phyloP scores from a whole-genome alignment of 2,329 filamentous ascomycete genomes.

The Penicillium sp. region DNA sequence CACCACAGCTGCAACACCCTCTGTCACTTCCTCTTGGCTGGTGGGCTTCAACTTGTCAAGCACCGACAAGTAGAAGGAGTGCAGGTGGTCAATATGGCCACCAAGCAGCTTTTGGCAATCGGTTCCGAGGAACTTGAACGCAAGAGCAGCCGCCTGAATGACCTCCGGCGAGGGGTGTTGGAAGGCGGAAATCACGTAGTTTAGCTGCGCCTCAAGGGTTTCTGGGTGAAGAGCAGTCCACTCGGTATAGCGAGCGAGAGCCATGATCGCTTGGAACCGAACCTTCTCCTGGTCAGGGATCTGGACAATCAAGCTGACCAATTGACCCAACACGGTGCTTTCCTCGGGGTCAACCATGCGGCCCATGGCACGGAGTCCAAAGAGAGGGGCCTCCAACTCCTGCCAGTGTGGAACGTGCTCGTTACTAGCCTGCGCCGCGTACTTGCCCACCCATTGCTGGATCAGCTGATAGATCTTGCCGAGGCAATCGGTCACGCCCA shows the following conservation, averaged over 20 bases:
- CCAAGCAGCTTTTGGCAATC: conserved; percentile 88
- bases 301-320: conserved; percentile 90
- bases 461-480: conserved; percentile 85
- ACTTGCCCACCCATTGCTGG: conserved; percentile 81
- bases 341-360: conserved; percentile 93
- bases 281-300: conserved; percentile 96
- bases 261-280: conserved; percentile 98
- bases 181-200: conserved; percentile 93
- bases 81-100: conserved; percentile 78
- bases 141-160: conserved; percentile 83
- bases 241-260: conserved; percentile 91
- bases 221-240: conserved; percentile 96
- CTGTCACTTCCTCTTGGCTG: conserved; percentile 94
- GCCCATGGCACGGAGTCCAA: conserved; percentile 93
- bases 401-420: conserved; percentile 91
- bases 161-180: conserved; percentile 86
- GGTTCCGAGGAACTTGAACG: conserved; percentile 95
- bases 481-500: conserved; percentile 88
- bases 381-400: conserved; percentile 89
- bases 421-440: conserved; percentile 71
- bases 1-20: conserved; percentile 90
- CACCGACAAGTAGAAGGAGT: conserved; percentile 88
- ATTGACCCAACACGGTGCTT: conserved; percentile 78
- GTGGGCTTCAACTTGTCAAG: conserved; percentile 79
- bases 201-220: conserved; percentile 87